These are phyloP conservation scores for Cucurbita ficifolia DNA, from an alignment of 306 rosid genomes.

Conservation along the genomic window DNA sequence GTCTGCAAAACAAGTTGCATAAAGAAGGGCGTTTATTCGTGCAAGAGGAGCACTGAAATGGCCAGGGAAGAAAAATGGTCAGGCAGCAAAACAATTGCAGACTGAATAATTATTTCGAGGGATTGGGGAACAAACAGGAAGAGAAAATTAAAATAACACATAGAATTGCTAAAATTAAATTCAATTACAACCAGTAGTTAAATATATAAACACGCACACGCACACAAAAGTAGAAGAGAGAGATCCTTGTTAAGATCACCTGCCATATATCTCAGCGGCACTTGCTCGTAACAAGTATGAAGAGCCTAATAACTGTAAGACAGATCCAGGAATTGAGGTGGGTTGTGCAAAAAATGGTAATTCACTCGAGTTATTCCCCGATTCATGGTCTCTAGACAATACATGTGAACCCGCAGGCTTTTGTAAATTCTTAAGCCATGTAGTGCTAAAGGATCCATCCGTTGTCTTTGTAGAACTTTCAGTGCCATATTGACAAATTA, in stretches of 20 bases:
- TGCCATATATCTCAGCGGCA: constrained; percentile 87
- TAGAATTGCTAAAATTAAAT: neutral
- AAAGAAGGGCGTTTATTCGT: constrained; percentile 63
- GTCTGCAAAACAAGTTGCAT: constrained; percentile 92
- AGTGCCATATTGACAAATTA: constrained; percentile 59
- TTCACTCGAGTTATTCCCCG: constrained; percentile 36
- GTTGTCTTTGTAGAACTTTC: constrained; percentile 63
- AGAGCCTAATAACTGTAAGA: constrained; percentile 73
- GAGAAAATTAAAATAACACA: neutral
- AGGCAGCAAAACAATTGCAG: constrained; percentile 3
- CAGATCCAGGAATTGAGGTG: constrained; percentile 84
- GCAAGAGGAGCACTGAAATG: constrained; percentile 60
- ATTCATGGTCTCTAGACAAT: constrained; percentile 46
- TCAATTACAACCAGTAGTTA: neutral
- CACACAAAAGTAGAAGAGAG: neutral
- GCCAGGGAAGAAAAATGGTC: neutral
- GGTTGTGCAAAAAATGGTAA: constrained; percentile 70
- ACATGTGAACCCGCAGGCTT: constrained; percentile 60
- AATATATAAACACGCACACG: neutral
- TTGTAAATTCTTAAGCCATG: constrained; percentile 78
- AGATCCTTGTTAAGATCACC: constrained; percentile 28
- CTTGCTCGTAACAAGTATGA: constrained; percentile 76
- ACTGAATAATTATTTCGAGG: neutral
- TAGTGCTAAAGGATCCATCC: constrained; percentile 74
- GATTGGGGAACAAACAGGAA: neutral